Percentiles rank a stretch among this genome's conserved stretches.
Conservation (phyloP, 139 green algal species). For the Micractinium sp. region DNA sequence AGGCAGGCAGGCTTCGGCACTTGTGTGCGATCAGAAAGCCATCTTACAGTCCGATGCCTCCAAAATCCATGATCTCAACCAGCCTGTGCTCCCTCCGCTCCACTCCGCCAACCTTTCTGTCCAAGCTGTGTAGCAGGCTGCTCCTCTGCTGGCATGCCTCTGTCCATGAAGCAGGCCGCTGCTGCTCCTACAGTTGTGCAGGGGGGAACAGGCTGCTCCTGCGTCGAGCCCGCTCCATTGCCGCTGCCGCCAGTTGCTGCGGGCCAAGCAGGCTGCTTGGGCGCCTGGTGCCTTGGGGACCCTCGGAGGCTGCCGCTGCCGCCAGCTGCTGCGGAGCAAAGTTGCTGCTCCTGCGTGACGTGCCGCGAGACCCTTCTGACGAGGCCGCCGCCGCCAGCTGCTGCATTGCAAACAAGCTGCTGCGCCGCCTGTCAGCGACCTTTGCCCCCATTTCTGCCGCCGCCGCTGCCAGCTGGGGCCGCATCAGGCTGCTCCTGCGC, state of each 20-base stretch:
- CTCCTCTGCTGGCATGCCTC: neutral
- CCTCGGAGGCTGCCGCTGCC: neutral
- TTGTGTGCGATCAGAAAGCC: too few relatives aligned
- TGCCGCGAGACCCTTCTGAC: too few relatives aligned
- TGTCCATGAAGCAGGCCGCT: neutral
- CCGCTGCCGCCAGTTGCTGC: neutral
- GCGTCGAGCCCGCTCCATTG: neutral
- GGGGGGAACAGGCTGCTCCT: neutral
- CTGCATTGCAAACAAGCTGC: neutral
- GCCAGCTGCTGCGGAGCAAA: neutral
- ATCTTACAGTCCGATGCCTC: too few relatives aligned
- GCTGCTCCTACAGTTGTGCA: neutral
- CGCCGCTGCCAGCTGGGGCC: neutral
- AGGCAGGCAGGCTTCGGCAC: too few relatives aligned
- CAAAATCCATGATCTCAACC: neutral
- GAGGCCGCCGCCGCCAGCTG: neutral
- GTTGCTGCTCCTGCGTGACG: too few relatives aligned
- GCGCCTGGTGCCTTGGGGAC: neutral
- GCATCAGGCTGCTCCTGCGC: too few relatives aligned
- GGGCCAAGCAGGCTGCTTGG: neutral
- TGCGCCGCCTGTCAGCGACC: neutral
- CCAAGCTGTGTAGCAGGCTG: neutral
- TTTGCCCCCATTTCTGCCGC: neutral
- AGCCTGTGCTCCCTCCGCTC: neutral
- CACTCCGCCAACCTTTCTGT: too few relatives aligned